Evolutionary conservation across 2,329 filamentous ascomycete species (phyloP), one percentile per base, ranked within the genome.

Genomic region (Sarocladiaceae sp.): DNA sequence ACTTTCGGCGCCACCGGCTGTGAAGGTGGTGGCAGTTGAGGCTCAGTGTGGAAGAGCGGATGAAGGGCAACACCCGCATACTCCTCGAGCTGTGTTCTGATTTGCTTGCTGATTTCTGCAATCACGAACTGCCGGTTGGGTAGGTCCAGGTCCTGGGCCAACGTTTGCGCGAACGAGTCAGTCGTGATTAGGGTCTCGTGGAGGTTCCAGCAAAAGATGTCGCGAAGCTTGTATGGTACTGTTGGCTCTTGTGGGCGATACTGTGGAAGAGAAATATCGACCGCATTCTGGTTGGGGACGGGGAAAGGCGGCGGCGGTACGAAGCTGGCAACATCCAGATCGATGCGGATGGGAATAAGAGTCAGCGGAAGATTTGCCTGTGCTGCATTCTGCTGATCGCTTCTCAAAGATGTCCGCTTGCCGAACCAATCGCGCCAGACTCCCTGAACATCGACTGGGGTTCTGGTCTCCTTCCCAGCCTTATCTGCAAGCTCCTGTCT

Each of bases 401-500:
- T 78, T 48, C 76, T 72, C n/a, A 73, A 66, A 13, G 70, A 66
- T 42, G 75, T 76, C 55, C 80, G 74, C 70, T 93, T 91, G 55
- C 88, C 83, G 83, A 97, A 96, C 92, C 93, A 97, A 60, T 97
- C 92, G 64, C 93, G 82, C 84, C 90, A 97, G 62, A 97, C 88
- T 54, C 90, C 89, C 68, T 96, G 92, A 17, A 96, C 77, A 20
- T 93, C 82, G 15, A 97, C 87, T 1, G 93, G 93, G 59, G 77
- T 76, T 57, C 74, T 75, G 25, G 90, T 83, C 64, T 97, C 91
- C 71, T 94, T 95, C 58, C 90, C 90, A 56, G 93, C 76, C 68
- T 89, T 90, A 58, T 92, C 88, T 46, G 81, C 75, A 51, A 86
- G 74, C 48, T 89, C 84, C 53, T 78, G 76, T 54, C 82, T 77